Evolutionary conservation across 2,329 filamentous ascomycete species (phyloP), one percentile per base, ranked within the genome.

Genomic region (Calonectria pteridis): DNA sequence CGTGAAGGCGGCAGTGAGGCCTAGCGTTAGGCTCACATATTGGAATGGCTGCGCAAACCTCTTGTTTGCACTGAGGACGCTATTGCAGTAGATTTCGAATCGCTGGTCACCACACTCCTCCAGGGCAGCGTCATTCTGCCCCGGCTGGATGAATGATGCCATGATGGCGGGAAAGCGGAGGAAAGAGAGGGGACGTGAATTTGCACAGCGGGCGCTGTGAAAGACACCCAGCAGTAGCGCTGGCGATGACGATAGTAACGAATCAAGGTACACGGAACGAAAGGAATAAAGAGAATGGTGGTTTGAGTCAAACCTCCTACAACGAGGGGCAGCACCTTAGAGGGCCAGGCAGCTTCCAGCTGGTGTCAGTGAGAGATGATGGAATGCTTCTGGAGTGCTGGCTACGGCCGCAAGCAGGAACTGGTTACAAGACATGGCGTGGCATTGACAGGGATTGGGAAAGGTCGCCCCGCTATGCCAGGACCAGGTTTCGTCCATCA

Each of bases 71-170:
- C 46, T 29, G 14, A 73, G 35, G 31, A 73, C 59, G 40, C 71
- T 73, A 18, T 69, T 73, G 71, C 71, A 73, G 50, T 73, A 73
- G 13, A 73, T 31, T 9, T 69, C 18, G 7, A 73, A 69, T n/a
- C 31, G 37, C 31, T 65, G 66, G 23, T 29, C 35, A 26, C 23
- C 58, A 40, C 71, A 73, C 1, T 73, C 71, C 31, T 49, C 49
- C 23, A 55, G 28, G 66, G 65, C 46, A 26, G 70, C 58, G 49
- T 73, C 58, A 40, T 55, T 35, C 59, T 55, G 37, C 46, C 66
- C 71, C 13, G 71, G 71, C 66, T 73, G 71, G n/a, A 73, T 50
- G 58, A 73, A 73, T 6, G 71, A 73, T 29, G 71, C 71, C 71
- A 73, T 73, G 26, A 29, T 69, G 71, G 31, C n/a, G 23, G 46